Base-by-base conservation (phyloP, 129 eudicot genomes). In the Cynara cardunculus region DNA sequence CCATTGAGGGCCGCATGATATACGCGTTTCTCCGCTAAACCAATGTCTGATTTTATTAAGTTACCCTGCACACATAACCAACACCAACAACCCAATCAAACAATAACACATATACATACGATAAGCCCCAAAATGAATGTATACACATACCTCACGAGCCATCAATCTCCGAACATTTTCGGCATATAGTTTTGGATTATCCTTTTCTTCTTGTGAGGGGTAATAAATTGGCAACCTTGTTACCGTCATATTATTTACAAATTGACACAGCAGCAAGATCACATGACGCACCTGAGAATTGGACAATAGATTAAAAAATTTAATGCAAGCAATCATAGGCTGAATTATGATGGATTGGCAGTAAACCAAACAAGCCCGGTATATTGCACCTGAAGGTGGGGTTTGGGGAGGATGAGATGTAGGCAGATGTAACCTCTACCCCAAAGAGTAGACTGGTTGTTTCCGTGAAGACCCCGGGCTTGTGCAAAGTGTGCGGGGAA, bases 1-100 rank as follows among this genome's bases (percentile, higher is more conserved):
- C 99, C 97, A 80, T 94, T 92, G 80, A 94, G 97, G 72, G 94
- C 97, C 5, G 94, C 91, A 84, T 92, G 99, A 83, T 92, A 94
- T 76, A 90, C 84, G 80, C 99, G 86, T 82, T 94, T 94, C 92
- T 94, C 99, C 22, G 99, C 89, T 94, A 94, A 87, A 39, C 99
- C 99, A 41, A 92, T 90, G 81, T 94, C 99, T 46, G 97, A 88
- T 80, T 86, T 83, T 84, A 81, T 83, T 82, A 94, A 80, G 78
- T 90, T 89, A 71, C 97, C 99, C 98, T 94, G 96, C 84, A 90
- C 21, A 26, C 30, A 49, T 44, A 75, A 81, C 49, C 74, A 81
- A 81, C 32, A 78, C 26, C 2, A 44, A 37, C 34, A 46, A 49
- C 69, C 41, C 30, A 21, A 7, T 69, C 3, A 82, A 25, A 14